A percentile compares a stretch with the other conserved stretches of the same genome.
phyloP scores from a whole-genome alignment of 2,329 filamentous ascomycete genomes.

The Penicillium palitans region DNA sequence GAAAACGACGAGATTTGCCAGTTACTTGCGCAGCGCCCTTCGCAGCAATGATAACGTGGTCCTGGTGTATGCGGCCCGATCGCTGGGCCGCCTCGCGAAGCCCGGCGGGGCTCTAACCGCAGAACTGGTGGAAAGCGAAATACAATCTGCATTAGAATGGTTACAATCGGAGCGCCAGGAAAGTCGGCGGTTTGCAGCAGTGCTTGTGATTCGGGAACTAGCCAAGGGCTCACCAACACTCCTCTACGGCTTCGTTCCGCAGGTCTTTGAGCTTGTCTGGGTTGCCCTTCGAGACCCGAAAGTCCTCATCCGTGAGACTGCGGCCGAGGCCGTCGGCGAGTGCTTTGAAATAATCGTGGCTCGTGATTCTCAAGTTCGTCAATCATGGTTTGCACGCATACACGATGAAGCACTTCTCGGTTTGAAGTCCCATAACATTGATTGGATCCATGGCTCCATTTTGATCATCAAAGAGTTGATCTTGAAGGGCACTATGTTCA shows the following conservation, averaged over 20 bases:
- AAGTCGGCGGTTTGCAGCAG: conserved; percentile 88
- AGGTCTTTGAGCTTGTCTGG: conserved; percentile 96
- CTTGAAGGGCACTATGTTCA: conserved; percentile 96
- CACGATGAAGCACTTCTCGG: conserved; percentile 81
- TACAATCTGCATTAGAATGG: conserved; percentile 95
- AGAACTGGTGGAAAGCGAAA: conserved; percentile 93
- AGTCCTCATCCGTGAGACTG: conserved; percentile 86
- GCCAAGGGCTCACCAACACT: conserved; percentile 91
- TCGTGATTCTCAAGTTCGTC: conserved; percentile 83
- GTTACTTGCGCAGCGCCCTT: conserved; percentile 82
- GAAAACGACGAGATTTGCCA: conserved; percentile 92
- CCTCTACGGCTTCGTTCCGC: conserved; percentile 92
- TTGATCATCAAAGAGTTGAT: conserved; percentile 90
- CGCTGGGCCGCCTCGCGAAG: conserved; percentile 84
- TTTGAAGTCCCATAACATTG: conserved; percentile 76
- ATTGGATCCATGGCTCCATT: conserved; percentile 90
- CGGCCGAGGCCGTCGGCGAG: conserved; percentile 88
- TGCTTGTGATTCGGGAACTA: conserved; percentile 85
- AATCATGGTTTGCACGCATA: conserved; percentile 86
- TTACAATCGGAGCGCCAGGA: conserved; percentile 93
- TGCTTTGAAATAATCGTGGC: conserved; percentile 96
- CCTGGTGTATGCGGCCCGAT: conserved; percentile 85
- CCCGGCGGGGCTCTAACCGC: conserved; percentile 93
- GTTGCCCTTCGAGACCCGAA: conserved; percentile 86
- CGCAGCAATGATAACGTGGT: conserved; percentile 87